These are phyloP conservation scores for Solanum raphanifolium DNA, from an alignment of 257 asterid species.

Conservation along the genomic window DNA sequence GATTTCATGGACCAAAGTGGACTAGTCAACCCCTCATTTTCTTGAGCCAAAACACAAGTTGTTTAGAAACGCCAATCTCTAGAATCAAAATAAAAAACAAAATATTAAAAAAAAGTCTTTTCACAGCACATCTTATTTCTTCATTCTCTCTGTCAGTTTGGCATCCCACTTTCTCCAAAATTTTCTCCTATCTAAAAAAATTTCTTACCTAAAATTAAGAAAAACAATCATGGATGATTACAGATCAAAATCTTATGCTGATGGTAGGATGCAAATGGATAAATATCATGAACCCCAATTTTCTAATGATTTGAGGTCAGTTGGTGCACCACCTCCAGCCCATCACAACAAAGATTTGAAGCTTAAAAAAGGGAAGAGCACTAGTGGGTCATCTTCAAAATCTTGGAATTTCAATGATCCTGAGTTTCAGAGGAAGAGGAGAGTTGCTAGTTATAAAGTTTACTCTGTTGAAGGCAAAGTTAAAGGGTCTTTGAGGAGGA, in stretches of 20 bases:
- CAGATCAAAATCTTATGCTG: constrained; percentile 25
- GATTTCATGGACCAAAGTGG: not conserved
- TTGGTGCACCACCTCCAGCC: constrained; percentile 10
- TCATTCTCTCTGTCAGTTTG: constrained; percentile 1
- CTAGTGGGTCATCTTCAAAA: constrained; percentile 18
- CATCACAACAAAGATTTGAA: constrained; percentile 18
- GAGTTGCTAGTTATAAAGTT: constrained; percentile 86
- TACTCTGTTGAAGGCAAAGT: constrained; percentile 79
- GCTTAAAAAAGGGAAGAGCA: constrained; percentile 47
- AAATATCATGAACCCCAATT: constrained; percentile 15
- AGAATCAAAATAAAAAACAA: not conserved
- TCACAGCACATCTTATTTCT: not conserved
- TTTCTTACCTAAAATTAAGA: not conserved
- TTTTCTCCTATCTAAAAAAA: constrained; percentile 1
- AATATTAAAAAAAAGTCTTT: not conserved
- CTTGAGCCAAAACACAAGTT: not conserved
- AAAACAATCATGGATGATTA: constrained; percentile 12
- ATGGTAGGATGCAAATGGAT: constrained; percentile 20
- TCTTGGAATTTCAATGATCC: constrained; percentile 62
- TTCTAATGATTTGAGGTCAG: constrained; percentile 41
- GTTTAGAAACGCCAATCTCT: not conserved
- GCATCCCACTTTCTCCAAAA: constrained; percentile 14
- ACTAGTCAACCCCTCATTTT: not conserved
- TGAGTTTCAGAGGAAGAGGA: constrained; percentile 79
- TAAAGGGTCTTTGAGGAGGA: constrained; percentile 67